A percentile compares a stretch with the other conserved stretches of the same genome.
These are phyloP conservation scores for Ceratobasidium sp. DNA, from an alignment of 1,284 basidiomycete genomes.

Conservation along the genomic window DNA sequence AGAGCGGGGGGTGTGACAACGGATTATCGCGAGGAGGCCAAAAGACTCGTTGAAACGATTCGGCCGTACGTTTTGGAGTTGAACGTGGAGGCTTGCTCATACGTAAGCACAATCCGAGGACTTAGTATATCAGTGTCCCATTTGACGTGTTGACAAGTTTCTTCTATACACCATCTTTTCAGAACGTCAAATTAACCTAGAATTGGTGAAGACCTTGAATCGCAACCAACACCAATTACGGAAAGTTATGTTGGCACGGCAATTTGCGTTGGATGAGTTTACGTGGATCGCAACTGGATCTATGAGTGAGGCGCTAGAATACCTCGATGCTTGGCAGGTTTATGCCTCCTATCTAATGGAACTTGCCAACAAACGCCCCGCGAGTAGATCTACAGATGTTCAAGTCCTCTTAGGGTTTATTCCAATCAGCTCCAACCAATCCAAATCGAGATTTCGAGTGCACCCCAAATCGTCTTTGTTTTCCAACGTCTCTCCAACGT, in stretches of 20 bases:
- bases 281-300: not conserved
- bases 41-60: not conserved
- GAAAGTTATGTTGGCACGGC: not conserved
- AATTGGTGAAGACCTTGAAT: not conserved
- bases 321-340: constrained; percentile 3
- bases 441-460: not conserved
- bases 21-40: not conserved
- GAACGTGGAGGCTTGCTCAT: too few relatives aligned
- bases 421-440: not conserved
- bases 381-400: not conserved
- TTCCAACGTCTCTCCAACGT: not conserved
- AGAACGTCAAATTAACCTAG: not conserved
- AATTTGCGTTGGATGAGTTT: not conserved
- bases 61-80: not conserved
- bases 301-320: not conserved
- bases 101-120: too few relatives aligned
- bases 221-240: not conserved
- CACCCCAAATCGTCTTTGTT: not conserved
- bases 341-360: not conserved
- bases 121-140: too few relatives aligned
- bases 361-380: not conserved
- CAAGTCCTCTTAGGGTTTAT: not conserved
- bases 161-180: too few relatives aligned
- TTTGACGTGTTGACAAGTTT: too few relatives aligned
- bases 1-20: not conserved